Conservation (phyloP, 371 early-diverging fungal genomes). For the Encephalitozoon romaleae region DNA sequence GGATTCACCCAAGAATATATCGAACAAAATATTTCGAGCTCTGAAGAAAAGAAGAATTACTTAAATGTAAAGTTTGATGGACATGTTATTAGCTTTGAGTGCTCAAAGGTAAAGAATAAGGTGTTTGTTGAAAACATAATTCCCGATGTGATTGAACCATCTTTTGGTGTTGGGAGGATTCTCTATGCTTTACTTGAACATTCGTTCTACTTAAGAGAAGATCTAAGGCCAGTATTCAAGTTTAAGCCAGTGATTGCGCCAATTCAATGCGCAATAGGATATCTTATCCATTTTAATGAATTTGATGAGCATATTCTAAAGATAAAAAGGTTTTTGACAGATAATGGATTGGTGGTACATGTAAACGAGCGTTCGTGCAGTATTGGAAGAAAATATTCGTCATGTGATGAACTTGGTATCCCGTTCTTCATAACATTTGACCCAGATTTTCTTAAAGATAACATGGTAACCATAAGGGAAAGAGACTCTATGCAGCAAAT, state of each 20-base stretch:
- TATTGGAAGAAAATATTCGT: constrained; percentile 91
- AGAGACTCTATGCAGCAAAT: constrained; percentile 90
- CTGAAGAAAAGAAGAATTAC: constrained; percentile 9
- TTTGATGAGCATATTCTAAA: constrained; percentile 68
- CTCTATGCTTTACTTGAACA: constrained; percentile 92
- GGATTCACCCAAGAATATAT: constrained; percentile 37
- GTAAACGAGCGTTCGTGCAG: constrained; percentile 62
- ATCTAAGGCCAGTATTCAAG: constrained; percentile 65
- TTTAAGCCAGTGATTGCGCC: constrained; percentile 74
- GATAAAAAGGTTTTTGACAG: constrained; percentile 59
- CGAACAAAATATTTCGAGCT: not conserved
- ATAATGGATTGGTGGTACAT: constrained; percentile 30
- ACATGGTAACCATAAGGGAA: constrained; percentile 86
- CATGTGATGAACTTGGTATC: constrained; percentile 95
- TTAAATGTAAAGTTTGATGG: constrained; percentile 36
- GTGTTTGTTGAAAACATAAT: constrained; percentile 74
- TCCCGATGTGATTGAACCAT: constrained; percentile 98
- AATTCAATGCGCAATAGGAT: constrained; percentile 79
- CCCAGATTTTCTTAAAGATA: constrained; percentile 82
- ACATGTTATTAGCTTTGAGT: constrained; percentile 15
- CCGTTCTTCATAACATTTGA: constrained; percentile 96
- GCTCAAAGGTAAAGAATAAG: not conserved
- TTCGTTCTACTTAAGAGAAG: constrained; percentile 75
- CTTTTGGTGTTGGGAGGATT: constrained; percentile 98
- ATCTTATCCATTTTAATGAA: constrained; percentile 68